These are phyloP conservation scores for Pleurotus ostreatus DNA, from an alignment of 768 basidiomycete genomes.

Conservation along the genomic window DNA sequence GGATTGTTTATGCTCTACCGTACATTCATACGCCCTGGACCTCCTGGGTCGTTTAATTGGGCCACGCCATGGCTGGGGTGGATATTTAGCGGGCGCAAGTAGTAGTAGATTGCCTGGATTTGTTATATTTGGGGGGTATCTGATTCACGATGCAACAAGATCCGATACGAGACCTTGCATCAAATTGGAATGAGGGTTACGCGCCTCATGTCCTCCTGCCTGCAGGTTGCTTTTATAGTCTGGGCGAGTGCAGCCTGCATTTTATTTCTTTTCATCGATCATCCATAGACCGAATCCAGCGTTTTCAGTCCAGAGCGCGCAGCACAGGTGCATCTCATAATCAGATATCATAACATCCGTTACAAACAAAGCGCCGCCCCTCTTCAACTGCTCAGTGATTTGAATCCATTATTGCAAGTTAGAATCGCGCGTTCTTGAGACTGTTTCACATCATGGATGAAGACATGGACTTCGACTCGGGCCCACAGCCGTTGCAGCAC, in stretches of 20 bases:
- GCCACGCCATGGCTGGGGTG: constrained; percentile 61
- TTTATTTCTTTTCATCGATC: constrained; percentile 4
- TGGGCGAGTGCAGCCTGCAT: not conserved
- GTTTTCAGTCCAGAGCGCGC: not conserved
- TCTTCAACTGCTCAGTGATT: constrained; percentile 7
- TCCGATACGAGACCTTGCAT: not conserved
- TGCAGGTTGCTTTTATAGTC: constrained; percentile 2
- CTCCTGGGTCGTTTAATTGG: constrained; percentile 45
- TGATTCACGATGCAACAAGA: constrained; percentile 4
- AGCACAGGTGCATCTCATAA: not conserved
- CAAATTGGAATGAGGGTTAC: not conserved
- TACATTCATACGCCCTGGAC: constrained; percentile 59
- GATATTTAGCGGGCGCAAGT: constrained; percentile 45
- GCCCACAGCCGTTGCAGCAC: constrained; percentile 19
- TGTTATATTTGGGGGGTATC: not conserved
- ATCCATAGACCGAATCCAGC: not conserved
- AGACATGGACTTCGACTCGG: constrained; percentile 68
- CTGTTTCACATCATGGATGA: constrained; percentile 58
- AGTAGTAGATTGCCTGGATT: not conserved
- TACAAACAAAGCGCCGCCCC: not conserved
- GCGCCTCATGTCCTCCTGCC: constrained; percentile 6
- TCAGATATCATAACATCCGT: constrained; percentile 5
- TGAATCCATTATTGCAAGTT: constrained; percentile 3
- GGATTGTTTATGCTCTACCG: constrained; percentile 68
- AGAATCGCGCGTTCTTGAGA: constrained; percentile 10